A percentile compares a stretch with the other conserved stretches of the same genome.
Evolutionary conservation across 148 eudicot genomes (phyloP).

Genomic region (Cornus florida): DNA sequence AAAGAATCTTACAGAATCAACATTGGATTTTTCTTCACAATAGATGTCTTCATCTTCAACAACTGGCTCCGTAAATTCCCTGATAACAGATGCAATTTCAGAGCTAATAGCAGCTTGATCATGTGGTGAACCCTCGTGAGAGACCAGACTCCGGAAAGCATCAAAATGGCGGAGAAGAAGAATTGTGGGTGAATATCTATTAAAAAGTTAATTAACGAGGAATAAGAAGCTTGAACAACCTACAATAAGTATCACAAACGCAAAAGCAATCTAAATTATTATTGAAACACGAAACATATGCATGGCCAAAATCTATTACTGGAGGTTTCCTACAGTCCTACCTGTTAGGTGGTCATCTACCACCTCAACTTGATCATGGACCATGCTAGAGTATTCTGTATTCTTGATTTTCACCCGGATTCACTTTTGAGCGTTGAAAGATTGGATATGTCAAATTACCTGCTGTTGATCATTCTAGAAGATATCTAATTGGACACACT

Average conservation of each 20-base stretch:
- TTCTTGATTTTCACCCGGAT: too few species aligned
- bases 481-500: background rate
- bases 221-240: background rate
- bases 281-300: background rate
- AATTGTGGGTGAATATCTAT: constrained; percentile 86
- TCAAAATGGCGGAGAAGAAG: constrained; percentile 91
- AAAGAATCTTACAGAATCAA: constrained; percentile 48
- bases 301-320: background rate
- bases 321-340: background rate
- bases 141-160: constrained; percentile 61
- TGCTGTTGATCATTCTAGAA: background rate
- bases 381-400: too few species aligned
- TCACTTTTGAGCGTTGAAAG: background rate
- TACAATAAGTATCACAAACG: background rate
- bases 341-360: background rate
- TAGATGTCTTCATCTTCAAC: constrained; percentile 39
- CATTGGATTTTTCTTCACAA: constrained; percentile 37
- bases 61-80: constrained; percentile 73
- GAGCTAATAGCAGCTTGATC: constrained; percentile 71
- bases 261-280: background rate
- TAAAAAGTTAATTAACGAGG: constrained; percentile 14
- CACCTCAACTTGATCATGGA: background rate
- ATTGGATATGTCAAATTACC: background rate
- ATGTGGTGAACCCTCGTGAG: constrained; percentile 60
- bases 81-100: constrained; percentile 82